phyloP scores from a whole-genome alignment of 371 early-diverging fungal genomes.

The Sporodiniella umbellata region DNA sequence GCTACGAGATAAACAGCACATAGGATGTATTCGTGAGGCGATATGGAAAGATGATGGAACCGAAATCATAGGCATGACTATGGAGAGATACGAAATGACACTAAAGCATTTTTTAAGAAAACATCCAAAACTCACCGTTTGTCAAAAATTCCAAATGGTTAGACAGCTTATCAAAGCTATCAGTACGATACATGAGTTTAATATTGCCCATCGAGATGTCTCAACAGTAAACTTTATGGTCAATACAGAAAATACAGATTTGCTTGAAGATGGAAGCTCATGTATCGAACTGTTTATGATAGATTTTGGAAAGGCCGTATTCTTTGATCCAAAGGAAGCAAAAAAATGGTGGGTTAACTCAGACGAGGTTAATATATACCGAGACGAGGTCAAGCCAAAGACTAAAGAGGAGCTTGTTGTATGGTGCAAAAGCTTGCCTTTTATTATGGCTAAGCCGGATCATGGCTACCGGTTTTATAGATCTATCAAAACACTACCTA shows the following conservation, averaged over 20 bases:
- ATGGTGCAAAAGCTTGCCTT: constrained; percentile 47
- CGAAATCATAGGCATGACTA: constrained; percentile 36
- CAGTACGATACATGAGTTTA: constrained; percentile 47
- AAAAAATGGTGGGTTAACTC: constrained; percentile 49
- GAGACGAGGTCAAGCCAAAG: constrained; percentile 35
- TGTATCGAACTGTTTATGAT: constrained; percentile 51
- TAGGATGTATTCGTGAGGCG: constrained; percentile 35
- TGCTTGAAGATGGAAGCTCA: constrained; percentile 43
- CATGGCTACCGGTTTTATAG: constrained; percentile 58
- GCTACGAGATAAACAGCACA: constrained; percentile 25
- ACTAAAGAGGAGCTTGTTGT: constrained; percentile 34
- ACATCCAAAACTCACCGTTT: constrained; percentile 39
- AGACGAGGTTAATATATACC: constrained; percentile 23
- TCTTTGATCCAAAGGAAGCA: constrained; percentile 44
- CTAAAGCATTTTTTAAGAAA: constrained; percentile 50
- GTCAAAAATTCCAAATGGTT: constrained; percentile 53
- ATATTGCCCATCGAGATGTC: constrained; percentile 62
- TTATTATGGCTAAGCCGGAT: constrained; percentile 53
- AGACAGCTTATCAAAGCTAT: constrained; percentile 53
- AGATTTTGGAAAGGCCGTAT: constrained; percentile 64
- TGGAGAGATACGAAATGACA: constrained; percentile 44
- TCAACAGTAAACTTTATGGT: constrained; percentile 67
- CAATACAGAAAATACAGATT: constrained; percentile 25
- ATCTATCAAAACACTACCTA: constrained; percentile 59
- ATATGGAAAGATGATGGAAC: constrained; percentile 27